Evolutionary conservation across 345 rosid genomes (phyloP), one percentile per base, ranked within the genome.

Genomic region (Gynandropsis gynandra): DNA sequence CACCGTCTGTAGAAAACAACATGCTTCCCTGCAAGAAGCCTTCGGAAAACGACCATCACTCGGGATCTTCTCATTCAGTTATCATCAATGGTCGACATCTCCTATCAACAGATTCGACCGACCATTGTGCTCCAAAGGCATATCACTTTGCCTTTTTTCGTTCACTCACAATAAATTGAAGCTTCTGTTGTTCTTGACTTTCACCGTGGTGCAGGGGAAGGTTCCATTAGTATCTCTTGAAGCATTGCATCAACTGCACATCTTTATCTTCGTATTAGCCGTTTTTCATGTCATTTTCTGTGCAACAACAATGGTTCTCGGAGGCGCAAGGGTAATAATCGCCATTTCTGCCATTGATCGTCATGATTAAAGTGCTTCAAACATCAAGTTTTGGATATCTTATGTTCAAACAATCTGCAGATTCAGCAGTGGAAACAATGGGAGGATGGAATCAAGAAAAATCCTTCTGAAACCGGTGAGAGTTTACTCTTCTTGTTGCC

Each of bases 191-290:
- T 33, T 35, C 47, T 8, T 27, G n/a, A n/a, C n/a, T 39, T 48
- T 52, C 18, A 33, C 8, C 44, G 46, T 64, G 42, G 11, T 59
- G 14, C 76, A 82, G 94, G 95, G 95, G 47, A 54, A 64, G 66
- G 80, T 65, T 64, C 88, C 83, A 1, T 43, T 83, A 41, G 45
- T 89, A 48, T 72, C 95, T 8, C 14, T 75, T 69, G 95, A 89
- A 72, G 94, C 90, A 6, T 52, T 89, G 47, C 90, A 89, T 69
- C 87, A 89, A 41, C 81, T 89, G 43, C 98, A 90, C 66, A 87
- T 81, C 42, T 86, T 86, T 56, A 77, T 89, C 63, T 89, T 89
- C 56, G 95, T 83, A 9, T 33, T 89, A 68, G 97, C 97, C 13
- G 71, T 89, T 42, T 77, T 84, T 42, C 97, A 89, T 32, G 88